Conservation (phyloP, 208 protist species). For the Porcisia deanei region DNA sequence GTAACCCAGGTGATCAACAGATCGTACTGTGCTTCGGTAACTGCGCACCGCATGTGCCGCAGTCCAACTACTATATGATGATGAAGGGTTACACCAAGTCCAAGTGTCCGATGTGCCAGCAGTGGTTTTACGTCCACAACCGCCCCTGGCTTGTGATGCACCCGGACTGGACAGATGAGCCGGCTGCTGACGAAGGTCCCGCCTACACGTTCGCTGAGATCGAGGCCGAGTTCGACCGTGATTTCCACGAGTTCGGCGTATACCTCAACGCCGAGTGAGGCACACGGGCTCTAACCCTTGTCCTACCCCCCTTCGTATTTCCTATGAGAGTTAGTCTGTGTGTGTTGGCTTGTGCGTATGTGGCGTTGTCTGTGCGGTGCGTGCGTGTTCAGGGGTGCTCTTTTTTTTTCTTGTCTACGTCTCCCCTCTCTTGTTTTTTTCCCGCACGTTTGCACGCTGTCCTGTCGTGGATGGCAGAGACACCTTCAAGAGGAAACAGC, state of each 20-base stretch:
- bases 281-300: neutral
- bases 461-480: neutral
- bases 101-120: slow-evolving; percentile 90
- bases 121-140: slow-evolving; percentile 92
- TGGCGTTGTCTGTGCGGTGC: slow-evolving; percentile 2
- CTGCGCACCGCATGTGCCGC: slow-evolving; percentile 86
- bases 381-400: neutral
- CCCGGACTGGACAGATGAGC: slow-evolving; percentile 92
- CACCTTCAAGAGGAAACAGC: neutral
- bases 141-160: slow-evolving; percentile 90
- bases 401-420: neutral
- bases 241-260: slow-evolving; percentile 91
- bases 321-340: neutral
- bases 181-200: slow-evolving; percentile 86
- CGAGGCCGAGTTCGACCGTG: slow-evolving; percentile 90
- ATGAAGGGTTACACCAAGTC: slow-evolving; percentile 92
- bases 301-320: neutral
- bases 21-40: slow-evolving; percentile 90
- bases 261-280: slow-evolving; percentile 89
- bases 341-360: neutral
- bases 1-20: slow-evolving; percentile 86
- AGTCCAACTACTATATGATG: slow-evolving; percentile 91
- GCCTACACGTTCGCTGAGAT: slow-evolving; percentile 91
- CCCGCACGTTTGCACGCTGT: neutral
- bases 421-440: neutral